Base-by-base conservation (phyloP, 2,329 filamentous ascomycete genomes). In the Zasmidium citrigriseum region DNA sequence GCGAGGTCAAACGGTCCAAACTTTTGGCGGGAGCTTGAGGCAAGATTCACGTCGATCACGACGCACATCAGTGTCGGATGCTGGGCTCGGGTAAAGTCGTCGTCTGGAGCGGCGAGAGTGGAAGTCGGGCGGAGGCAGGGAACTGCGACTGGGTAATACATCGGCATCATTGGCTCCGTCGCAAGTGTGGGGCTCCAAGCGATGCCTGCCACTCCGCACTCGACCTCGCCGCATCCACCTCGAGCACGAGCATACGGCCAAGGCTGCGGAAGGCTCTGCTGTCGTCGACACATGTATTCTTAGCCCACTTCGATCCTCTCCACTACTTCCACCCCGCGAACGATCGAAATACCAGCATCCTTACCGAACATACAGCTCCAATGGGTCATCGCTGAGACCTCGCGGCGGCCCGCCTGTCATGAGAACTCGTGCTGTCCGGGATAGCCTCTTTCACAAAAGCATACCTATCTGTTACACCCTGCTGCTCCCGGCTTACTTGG, bases 181-280 rank as follows among this genome's bases (percentile, higher is more conserved):
- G 34, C 4, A n/a, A 41, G 12, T 41, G 16, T 9, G 34, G 34
- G 34, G 7, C 7, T 34, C 27, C 27, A 14, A 34, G 14, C 34
- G 12, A 16, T n/a, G 34, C 34, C 51, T 25, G 38, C 51, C 44
- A 46, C 41, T 38, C 27, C 51, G 34, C 51, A n/a, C 38, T 46
- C 38, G 51, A 46, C 34, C 34, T 41, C 27, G 7, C 27, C 27
- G 25, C 24, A 29, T 12, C 21, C 34, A 24, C 16, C 34, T 9
- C 7, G 34, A 23, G 27, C 34, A 53, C 41, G 51, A 53, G 51
- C 51, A 53, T 38, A 53, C 45, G 51, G 38, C 51, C 41, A 46
- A 53, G 45, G 52, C 52, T 48, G 52, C 25, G 52, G 44, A 41
- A 41, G 34, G 4, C 5, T n/a, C 16, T n/a, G 7, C 34, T 41